Conservation (phyloP, 23 red algal species). For the Agarophyton chilense region DNA sequence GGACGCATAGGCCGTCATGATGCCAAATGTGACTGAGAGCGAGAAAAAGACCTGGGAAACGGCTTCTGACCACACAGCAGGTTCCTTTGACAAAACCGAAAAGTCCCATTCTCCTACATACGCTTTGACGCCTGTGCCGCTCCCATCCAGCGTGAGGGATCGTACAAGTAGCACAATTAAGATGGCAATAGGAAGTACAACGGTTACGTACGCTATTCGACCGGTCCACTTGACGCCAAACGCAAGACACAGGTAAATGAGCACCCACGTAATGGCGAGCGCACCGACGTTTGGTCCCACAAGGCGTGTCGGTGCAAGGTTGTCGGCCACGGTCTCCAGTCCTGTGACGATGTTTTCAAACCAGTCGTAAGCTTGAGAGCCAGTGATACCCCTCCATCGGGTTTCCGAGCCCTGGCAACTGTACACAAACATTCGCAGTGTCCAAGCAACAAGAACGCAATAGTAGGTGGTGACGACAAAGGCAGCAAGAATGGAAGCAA, state of each 20-base stretch:
- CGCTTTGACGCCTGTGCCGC: slow-evolving; percentile 28
- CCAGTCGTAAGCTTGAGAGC: not conserved
- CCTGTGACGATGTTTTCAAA: slow-evolving; percentile 30
- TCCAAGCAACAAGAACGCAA: slow-evolving; percentile 40
- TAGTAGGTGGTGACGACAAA: slow-evolving; percentile 65
- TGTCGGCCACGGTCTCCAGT: not conserved
- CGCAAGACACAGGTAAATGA: slow-evolving; percentile 57
- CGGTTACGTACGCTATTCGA: slow-evolving; percentile 62
- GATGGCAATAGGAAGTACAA: slow-evolving; percentile 47
- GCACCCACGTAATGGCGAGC: slow-evolving; percentile 36
- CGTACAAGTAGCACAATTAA: slow-evolving; percentile 36
- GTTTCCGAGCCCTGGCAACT: slow-evolving; percentile 30
- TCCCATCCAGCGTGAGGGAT: slow-evolving; percentile 34
- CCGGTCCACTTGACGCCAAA: slow-evolving; percentile 75
- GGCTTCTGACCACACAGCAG: slow-evolving; percentile 49
- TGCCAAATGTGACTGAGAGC: slow-evolving; percentile 46
- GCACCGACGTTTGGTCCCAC: slow-evolving; percentile 42
- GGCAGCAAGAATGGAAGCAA: slow-evolving; percentile 30
- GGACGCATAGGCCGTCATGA: slow-evolving; percentile 58
- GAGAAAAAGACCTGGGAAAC: slow-evolving; percentile 64
- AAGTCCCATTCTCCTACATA: slow-evolving; percentile 60
- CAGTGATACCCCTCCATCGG: slow-evolving; percentile 25
- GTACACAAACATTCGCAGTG: slow-evolving; percentile 50
- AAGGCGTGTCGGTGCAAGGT: slow-evolving; percentile 21
- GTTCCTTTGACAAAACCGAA: slow-evolving; percentile 9